These are phyloP conservation scores for Agaricus subrufescens DNA, from an alignment of 768 basidiomycete genomes.

Conservation along the genomic window DNA sequence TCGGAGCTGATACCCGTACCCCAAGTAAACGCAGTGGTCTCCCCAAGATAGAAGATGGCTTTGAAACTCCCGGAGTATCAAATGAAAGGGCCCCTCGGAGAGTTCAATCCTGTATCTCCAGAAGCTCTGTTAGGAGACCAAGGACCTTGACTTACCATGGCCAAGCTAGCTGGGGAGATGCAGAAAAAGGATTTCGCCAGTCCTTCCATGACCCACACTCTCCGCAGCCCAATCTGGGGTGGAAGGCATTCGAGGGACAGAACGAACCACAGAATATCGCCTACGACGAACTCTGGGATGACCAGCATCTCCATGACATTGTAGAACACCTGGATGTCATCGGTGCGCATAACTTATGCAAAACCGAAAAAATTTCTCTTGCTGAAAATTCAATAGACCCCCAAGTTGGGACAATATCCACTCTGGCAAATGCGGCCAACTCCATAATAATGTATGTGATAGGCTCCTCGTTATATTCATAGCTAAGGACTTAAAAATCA, in stretches of 20 bases:
- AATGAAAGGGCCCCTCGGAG: slow-evolving; percentile 1
- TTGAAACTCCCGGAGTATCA: neutral
- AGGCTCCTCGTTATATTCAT: neutral
- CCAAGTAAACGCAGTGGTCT: neutral
- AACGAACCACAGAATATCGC: neutral
- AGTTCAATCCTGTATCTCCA: slow-evolving; percentile 9
- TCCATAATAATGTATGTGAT: slow-evolving; percentile 58
- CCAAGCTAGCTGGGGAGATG: neutral
- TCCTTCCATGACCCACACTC: neutral
- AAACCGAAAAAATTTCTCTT: neutral
- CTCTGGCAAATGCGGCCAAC: slow-evolving; percentile 76
- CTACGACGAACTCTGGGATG: slow-evolving; percentile 9
- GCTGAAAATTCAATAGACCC: slow-evolving; percentile 42
- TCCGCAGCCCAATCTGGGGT: neutral
- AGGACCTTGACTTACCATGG: neutral
- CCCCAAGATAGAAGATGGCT: neutral
- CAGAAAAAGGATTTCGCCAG: neutral
- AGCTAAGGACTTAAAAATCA: neutral
- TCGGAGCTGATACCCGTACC: neutral
- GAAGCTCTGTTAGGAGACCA: neutral
- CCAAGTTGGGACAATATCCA: slow-evolving; percentile 69
- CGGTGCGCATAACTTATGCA: slow-evolving; percentile 33
- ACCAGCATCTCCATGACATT: slow-evolving; percentile 70
- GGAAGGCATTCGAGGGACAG: neutral
- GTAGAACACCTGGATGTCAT: slow-evolving; percentile 83